Evolutionary conservation across 2,329 filamentous ascomycete genomes (phyloP).

Genomic region (Paraphaeosphaeria sporulosa): DNA sequence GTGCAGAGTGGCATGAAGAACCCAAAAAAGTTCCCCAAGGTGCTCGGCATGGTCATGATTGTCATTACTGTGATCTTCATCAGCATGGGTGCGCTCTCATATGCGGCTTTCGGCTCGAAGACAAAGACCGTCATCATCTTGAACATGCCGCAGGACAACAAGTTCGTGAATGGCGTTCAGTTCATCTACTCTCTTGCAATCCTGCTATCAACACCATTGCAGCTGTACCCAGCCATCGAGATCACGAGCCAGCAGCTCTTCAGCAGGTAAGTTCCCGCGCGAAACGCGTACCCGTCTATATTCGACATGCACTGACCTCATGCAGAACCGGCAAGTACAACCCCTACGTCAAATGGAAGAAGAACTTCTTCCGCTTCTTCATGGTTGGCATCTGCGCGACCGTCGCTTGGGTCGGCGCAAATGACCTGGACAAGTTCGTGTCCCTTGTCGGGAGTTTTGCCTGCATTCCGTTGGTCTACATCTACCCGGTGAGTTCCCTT

Average conservation of each 20-base stretch:
- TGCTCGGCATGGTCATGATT: conserved; percentile 90
- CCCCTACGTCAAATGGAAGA: conserved; percentile 99
- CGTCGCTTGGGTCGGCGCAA: conserved; percentile 91
- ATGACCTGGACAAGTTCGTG: conserved; percentile 96
- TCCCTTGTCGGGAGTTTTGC: conserved; percentile 96
- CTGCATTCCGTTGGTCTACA: conserved; percentile 95
- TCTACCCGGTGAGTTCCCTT: conserved; percentile 81
- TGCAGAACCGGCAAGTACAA: conserved; percentile 90
- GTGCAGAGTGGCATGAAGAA: conserved; percentile 97
- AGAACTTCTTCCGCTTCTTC: conserved; percentile 95
- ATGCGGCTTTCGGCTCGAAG: conserved; percentile 92
- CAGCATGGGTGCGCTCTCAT: conserved; percentile 90
- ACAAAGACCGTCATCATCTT: conserved; percentile 97
- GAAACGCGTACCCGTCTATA: background rate
- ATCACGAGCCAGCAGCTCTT: conserved; percentile 96
- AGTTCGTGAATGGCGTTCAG: conserved; percentile 93
- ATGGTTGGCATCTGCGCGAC: conserved; percentile 85
- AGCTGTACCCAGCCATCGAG: conserved; percentile 97
- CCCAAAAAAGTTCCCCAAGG: conserved; percentile 86
- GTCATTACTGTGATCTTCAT: conserved; percentile 92
- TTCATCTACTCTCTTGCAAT: conserved; percentile 99
- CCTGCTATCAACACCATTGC: conserved; percentile 89
- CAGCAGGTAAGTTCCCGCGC: conserved; percentile 57
- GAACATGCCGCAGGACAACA: conserved; percentile 95
- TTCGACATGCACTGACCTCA: background rate